Evolutionary conservation across 1,139 yeast genomes (phyloP).

Genomic region (Kodamaea derodonti): DNA sequence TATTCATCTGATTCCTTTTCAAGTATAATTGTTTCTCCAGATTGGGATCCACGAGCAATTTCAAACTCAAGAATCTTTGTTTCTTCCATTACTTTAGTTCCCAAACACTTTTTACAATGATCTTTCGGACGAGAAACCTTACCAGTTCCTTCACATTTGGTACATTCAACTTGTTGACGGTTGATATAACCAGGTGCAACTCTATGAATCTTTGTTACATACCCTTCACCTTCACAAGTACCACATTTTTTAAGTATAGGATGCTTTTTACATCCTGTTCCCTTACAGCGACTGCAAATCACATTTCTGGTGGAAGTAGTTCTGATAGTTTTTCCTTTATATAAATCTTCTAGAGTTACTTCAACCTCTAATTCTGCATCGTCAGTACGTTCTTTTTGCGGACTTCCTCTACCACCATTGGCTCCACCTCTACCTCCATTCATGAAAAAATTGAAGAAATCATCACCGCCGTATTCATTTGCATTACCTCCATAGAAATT

Average conservation of each 20-base stretch:
- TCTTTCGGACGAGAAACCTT: slow-evolving; percentile 60
- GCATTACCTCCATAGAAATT: slow-evolving; percentile 27
- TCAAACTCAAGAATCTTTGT: slow-evolving; percentile 75
- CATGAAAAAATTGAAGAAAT: slow-evolving; percentile 70
- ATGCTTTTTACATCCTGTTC: slow-evolving; percentile 65
- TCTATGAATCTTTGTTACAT: slow-evolving; percentile 54
- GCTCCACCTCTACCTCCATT: slow-evolving; percentile 19
- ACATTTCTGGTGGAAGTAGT: slow-evolving; percentile 71
- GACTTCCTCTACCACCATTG: slow-evolving; percentile 9
- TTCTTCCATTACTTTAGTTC: slow-evolving; percentile 60
- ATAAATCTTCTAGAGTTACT: slow-evolving; percentile 71
- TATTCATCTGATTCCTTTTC: slow-evolving; percentile 75
- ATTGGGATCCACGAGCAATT: slow-evolving; percentile 66
- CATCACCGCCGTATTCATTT: slow-evolving; percentile 53
- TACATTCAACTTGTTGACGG: slow-evolving; percentile 61
- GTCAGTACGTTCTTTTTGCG: slow-evolving; percentile 39
- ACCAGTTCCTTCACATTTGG: slow-evolving; percentile 72
- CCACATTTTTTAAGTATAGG: slow-evolving; percentile 59
- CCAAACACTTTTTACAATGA: slow-evolving; percentile 73
- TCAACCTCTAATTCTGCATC: slow-evolving; percentile 66
- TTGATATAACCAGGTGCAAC: slow-evolving; percentile 77
- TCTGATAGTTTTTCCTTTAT: slow-evolving; percentile 76
- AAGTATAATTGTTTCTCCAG: slow-evolving; percentile 59
- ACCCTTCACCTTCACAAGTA: slow-evolving; percentile 73
- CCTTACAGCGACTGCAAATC: slow-evolving; percentile 68